Evolutionary conservation across 2,329 filamentous ascomycete species (phyloP).

Genomic region (Xylaria sp.): DNA sequence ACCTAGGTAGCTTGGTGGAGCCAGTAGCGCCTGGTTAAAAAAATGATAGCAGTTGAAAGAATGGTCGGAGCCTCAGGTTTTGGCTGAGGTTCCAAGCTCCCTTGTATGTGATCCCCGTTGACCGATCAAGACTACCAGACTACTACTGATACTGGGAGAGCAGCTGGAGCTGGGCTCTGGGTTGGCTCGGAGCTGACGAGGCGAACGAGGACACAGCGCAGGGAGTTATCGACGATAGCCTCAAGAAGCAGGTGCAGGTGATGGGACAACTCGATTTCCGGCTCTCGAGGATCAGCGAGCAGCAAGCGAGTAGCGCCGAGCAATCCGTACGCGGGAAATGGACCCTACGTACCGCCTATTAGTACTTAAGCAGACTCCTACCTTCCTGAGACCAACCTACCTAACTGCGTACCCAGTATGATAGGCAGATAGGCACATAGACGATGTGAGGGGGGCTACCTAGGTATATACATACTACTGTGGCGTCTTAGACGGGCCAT

Average conservation of each 20-base stretch:
- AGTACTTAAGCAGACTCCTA: neutral
- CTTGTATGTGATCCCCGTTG: too few relatives aligned
- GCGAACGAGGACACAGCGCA: constrained; percentile 12
- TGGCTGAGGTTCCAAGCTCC: too few relatives aligned
- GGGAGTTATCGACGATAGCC: neutral
- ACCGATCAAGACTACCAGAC: too few relatives aligned
- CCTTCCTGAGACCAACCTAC: too few relatives aligned
- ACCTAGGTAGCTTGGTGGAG: neutral
- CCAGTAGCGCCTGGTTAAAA: neutral
- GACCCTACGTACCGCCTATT: constrained; percentile 2
- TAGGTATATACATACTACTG: constrained; percentile 2
- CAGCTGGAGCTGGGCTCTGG: neutral
- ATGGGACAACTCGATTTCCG: neutral
- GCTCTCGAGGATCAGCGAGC: neutral
- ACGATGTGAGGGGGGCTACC: neutral
- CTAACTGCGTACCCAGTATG: neutral
- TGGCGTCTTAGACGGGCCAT: constrained; percentile 1
- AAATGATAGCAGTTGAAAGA: neutral
- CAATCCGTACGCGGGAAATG: neutral
- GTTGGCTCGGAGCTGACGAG: neutral
- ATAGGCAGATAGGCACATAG: neutral
- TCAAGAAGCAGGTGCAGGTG: constrained; percentile 11
- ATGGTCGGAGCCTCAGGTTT: too few relatives aligned
- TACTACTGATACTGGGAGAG: too few relatives aligned
- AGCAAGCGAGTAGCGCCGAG: neutral